Conservation (phyloP, 441 rosid genomes). For the Dalechampia spathulata region DNA sequence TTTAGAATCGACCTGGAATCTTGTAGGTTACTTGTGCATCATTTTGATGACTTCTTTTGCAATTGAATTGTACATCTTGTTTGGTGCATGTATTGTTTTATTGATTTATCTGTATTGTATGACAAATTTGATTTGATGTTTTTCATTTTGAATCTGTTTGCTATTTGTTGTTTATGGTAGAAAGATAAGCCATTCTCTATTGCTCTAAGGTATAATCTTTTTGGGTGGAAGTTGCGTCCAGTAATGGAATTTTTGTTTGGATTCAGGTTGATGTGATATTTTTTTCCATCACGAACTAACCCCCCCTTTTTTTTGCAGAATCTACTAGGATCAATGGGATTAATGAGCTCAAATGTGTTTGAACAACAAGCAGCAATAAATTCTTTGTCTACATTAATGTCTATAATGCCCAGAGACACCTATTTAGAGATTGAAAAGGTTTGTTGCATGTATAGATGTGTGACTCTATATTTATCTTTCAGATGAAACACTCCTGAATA, state of each 20-base stretch:
- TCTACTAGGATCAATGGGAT: conserved; percentile 71
- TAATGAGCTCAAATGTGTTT: conserved; percentile 59
- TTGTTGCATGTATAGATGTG: conserved; percentile 9
- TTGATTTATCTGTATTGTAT: background rate
- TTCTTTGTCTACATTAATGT: conserved; percentile 80
- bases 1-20: too few species aligned
- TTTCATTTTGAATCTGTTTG: too few species aligned
- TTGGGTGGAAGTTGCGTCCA: background rate
- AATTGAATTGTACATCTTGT: too few species aligned
- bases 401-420: conserved; percentile 61
- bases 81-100: too few species aligned
- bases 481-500: background rate
- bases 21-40: too few species aligned
- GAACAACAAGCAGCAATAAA: conserved; percentile 81
- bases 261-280: background rate
- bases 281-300: background rate
- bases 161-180: background rate
- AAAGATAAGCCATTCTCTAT: background rate
- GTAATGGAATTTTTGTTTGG: background rate
- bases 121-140: background rate
- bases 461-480: background rate
- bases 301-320: conserved; percentile 30
- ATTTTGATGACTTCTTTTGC: too few species aligned
- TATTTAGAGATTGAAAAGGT: conserved; percentile 83
- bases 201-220: too few species aligned